Evolutionary conservation across 2,329 filamentous ascomycete genomes (phyloP).

Genomic region (Neofusicoccum ribis): DNA sequence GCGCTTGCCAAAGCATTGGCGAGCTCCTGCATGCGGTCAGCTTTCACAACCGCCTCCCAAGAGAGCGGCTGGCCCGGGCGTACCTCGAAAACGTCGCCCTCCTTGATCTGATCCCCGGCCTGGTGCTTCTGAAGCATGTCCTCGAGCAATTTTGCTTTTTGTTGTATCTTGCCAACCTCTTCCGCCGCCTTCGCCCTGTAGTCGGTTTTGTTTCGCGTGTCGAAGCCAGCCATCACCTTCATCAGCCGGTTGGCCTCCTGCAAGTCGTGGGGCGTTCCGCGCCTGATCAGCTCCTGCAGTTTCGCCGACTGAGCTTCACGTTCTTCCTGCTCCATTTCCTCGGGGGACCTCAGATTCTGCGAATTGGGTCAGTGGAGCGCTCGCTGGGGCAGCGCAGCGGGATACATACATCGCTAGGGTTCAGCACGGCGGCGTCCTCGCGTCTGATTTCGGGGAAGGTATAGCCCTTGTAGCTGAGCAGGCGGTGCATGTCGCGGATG

Average conservation of each 20-base stretch:
- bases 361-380: slow-evolving; percentile 25
- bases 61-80: slow-evolving; percentile 24
- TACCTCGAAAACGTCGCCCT: slow-evolving; percentile 69
- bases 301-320: slow-evolving; percentile 95
- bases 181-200: slow-evolving; percentile 97
- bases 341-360: slow-evolving; percentile 89
- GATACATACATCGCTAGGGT: slow-evolving; percentile 84
- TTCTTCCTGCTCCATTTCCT: slow-evolving; percentile 99
- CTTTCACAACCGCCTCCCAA: slow-evolving; percentile 25
- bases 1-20: slow-evolving; percentile 86
- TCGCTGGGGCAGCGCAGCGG: neutral
- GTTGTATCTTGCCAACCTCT: slow-evolving; percentile 90
- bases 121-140: slow-evolving; percentile 86
- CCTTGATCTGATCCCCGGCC: slow-evolving; percentile 74
- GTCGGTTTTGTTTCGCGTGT: slow-evolving; percentile 93
- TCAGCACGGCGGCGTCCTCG: slow-evolving; percentile 94
- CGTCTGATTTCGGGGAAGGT: slow-evolving; percentile 87
- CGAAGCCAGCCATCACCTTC: slow-evolving; percentile 99
- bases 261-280: slow-evolving; percentile 87
- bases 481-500: slow-evolving; percentile 94
- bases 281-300: slow-evolving; percentile 90
- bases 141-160: slow-evolving; percentile 88
- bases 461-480: slow-evolving; percentile 96
- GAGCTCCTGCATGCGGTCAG: slow-evolving; percentile 64
- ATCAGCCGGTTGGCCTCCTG: slow-evolving; percentile 97